These are phyloP conservation scores for Phalaenopsis equestris DNA, from an alignment of 106 monocot genomes.

Conservation along the genomic window DNA sequence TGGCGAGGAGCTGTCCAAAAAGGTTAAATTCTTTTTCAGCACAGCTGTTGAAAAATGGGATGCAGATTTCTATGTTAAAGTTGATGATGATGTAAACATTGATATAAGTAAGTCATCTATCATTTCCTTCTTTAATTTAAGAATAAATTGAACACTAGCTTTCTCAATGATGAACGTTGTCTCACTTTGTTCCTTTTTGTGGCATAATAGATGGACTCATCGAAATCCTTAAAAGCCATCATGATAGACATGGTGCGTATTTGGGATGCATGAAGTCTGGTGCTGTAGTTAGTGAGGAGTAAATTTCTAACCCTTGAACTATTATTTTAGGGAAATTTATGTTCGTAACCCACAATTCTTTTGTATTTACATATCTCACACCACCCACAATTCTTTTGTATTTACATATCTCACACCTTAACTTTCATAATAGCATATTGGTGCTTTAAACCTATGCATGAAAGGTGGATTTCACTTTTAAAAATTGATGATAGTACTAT, in stretches of 20 bases:
- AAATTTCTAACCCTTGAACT: conserved; percentile 24
- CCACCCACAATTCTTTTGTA: too few species aligned
- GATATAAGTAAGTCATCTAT: conserved; percentile 43
- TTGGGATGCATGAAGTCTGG: conserved; percentile 99
- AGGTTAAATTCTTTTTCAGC: conserved; percentile 92
- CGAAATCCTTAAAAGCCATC: conserved; percentile 79
- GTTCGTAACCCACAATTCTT: too few species aligned
- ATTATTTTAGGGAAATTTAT: neutral
- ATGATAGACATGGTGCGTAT: conserved; percentile 55
- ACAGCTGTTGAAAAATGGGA: conserved; percentile 86
- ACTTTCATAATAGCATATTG: too few species aligned
- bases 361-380: too few species aligned
- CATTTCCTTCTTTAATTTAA: neutral
- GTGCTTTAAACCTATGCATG: too few species aligned
- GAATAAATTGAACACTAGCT: neutral
- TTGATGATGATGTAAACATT: conserved; percentile 91
- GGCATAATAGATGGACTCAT: conserved; percentile 59
- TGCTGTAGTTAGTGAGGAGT: conserved; percentile 74
- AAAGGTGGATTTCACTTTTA: too few species aligned
- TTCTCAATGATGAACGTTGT: conserved; percentile 1
- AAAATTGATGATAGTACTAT: too few species aligned
- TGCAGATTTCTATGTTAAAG: conserved; percentile 99
- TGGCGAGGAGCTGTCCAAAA: conserved; percentile 77
- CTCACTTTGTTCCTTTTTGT: neutral
- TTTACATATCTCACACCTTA: too few species aligned